A percentile compares a stretch with the other conserved stretches of the same genome.
These are phyloP conservation scores for Whalleya microplaca DNA, from an alignment of 2,329 filamentous ascomycete species.

Conservation along the genomic window DNA sequence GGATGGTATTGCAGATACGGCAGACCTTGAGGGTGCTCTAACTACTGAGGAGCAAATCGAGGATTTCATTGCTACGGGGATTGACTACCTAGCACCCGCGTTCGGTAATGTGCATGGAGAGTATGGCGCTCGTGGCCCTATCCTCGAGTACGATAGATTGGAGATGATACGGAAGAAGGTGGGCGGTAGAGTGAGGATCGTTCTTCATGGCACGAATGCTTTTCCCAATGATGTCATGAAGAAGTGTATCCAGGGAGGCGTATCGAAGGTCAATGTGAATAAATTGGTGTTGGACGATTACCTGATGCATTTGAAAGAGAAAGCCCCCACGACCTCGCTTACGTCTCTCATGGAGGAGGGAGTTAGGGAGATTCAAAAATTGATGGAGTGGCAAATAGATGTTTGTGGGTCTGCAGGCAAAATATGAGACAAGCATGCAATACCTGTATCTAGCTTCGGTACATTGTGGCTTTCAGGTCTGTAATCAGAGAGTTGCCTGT, in stretches of 20 bases:
- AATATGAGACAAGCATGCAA: too few species aligned
- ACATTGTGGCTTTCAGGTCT: too few species aligned
- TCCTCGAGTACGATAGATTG: conserved; percentile 52
- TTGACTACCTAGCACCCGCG: conserved; percentile 69
- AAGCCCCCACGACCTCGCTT: conserved; percentile 33
- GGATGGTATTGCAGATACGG: conserved; percentile 65
- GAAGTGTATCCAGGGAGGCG: conserved; percentile 53
- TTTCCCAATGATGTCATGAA: conserved; percentile 53
- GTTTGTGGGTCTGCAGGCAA: conserved; percentile 49
- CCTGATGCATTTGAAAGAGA: conserved; percentile 42
- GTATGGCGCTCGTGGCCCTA: conserved; percentile 55
- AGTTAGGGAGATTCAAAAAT: conserved; percentile 44
- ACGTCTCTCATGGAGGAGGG: conserved; percentile 46
- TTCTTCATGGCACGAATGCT: conserved; percentile 60
- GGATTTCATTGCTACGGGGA: conserved; percentile 67
- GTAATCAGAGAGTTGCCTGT: too few species aligned
- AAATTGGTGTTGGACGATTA: conserved; percentile 52
- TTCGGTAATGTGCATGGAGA: conserved; percentile 73
- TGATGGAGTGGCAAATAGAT: conserved; percentile 52
- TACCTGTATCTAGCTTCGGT: too few species aligned
- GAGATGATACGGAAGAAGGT: conserved; percentile 40
- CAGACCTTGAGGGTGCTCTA: conserved; percentile 48
- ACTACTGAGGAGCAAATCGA: conserved; percentile 67
- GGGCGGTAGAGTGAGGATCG: conserved; percentile 47
- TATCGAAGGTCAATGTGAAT: conserved; percentile 62